Evolutionary conservation across 2,329 filamentous ascomycete genomes (phyloP).

Genomic region (Cladosporium austrohemisphaericum): DNA sequence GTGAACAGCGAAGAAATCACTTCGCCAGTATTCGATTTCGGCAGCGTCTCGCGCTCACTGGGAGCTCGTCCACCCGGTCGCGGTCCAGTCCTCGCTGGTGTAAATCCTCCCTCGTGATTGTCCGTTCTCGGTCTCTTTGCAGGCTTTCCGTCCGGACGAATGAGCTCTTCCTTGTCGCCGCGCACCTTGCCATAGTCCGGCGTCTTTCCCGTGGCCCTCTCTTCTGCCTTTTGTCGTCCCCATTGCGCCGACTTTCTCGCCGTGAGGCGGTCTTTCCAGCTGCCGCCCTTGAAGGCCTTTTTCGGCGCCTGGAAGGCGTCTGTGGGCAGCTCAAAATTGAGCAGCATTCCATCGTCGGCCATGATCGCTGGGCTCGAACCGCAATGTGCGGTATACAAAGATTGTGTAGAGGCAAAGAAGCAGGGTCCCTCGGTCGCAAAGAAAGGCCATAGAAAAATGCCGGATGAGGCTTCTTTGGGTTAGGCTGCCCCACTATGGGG

Average conservation of each 20-base stretch:
- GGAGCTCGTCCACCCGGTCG: slow-evolving; percentile 12
- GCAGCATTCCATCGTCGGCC: slow-evolving; percentile 91
- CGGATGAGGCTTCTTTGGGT: slow-evolving; percentile 2
- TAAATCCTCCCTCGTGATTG: slow-evolving; percentile 15
- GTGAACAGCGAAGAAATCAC: slow-evolving; percentile 91
- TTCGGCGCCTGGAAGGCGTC: slow-evolving; percentile 62
- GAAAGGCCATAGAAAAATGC: slow-evolving; percentile 6
- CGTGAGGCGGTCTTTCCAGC: slow-evolving; percentile 82
- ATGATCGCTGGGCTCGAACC: slow-evolving; percentile 45
- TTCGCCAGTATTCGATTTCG: slow-evolving; percentile 16
- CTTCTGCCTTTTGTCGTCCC: slow-evolving; percentile 43
- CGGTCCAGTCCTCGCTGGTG: slow-evolving; percentile 9
- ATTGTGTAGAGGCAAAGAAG: not conserved
- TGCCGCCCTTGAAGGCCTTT: slow-evolving; percentile 77
- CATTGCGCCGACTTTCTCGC: slow-evolving; percentile 66
- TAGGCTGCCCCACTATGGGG: slow-evolving; percentile 9
- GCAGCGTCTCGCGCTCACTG: slow-evolving; percentile 11
- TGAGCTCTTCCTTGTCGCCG: slow-evolving; percentile 23
- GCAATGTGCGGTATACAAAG: not conserved
- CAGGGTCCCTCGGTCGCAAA: not conserved
- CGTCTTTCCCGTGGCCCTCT: slow-evolving; percentile 20
- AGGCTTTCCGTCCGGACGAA: slow-evolving; percentile 16
- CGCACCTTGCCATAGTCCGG: slow-evolving; percentile 20
- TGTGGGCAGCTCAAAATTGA: slow-evolving; percentile 77
- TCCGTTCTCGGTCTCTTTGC: slow-evolving; percentile 21